Evolutionary conservation across 2,329 filamentous ascomycete species (phyloP), one percentile per base, ranked within the genome.

Genomic region (Drechslerella coelobrocha): DNA sequence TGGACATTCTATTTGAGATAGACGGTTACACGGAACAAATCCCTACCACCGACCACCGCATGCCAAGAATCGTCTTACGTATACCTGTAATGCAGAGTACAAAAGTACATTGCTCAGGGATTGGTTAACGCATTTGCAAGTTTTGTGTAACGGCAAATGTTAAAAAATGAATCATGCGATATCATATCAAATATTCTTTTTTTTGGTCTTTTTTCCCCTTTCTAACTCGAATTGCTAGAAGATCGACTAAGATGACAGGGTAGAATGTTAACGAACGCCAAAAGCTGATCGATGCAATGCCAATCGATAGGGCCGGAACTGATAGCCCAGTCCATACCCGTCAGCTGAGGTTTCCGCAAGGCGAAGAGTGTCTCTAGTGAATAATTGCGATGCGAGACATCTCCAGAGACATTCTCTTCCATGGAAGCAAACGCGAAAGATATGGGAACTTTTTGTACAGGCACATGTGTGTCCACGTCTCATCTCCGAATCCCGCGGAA

Each of bases 401-500:
- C 34, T 39, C 12, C 2, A 14, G 34, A 14, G 34, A 5, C 34
- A 39, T 39, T 39, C 17, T 39, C 34, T 39, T 10, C 34, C 34
- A n/a, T n/a, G n/a, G n/a, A n/a, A n/a, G n/a, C n/a, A n/a, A n/a
- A n/a, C n/a, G n/a, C n/a, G n/a, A n/a, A n/a, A n/a, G n/a, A n/a
- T n/a, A n/a, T n/a, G n/a, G n/a, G n/a, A n/a, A n/a, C n/a, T n/a
- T n/a, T n/a, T 47, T 47, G 43, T 37, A 37, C 21, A 29, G 45
- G 29, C 56, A 24, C 21, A 50, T 37, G 26, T 31, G n/a, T 34
- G 26, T 9, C 37, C 29, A 57, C 52, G 31, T 47, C 51, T 54
- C 56, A 29, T 57, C 51, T 69, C 65, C 65, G 65, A 69, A 69
- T 61, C 45, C 57, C 57, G 57, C 65, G 65, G 65, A 69, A 69